Evolutionary conservation across 495 filamentous ascomycete species (phyloP).

Genomic region (Glonium stellatum): DNA sequence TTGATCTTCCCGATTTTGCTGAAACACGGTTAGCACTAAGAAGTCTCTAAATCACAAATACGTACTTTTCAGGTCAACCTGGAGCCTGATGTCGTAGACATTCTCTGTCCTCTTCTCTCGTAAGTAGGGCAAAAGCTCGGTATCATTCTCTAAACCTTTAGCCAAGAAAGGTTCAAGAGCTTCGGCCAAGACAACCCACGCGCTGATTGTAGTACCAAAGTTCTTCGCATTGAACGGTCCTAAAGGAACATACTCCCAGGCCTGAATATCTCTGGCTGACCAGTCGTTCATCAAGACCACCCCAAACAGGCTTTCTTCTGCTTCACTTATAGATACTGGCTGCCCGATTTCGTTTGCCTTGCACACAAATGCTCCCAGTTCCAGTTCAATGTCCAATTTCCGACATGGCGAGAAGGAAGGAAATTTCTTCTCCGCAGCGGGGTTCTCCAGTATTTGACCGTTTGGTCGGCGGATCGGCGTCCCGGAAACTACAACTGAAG

Average conservation of each 20-base stretch:
- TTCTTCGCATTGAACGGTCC: conserved; percentile 86
- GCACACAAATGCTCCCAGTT: conserved; percentile 77
- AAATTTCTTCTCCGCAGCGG: conserved; percentile 50
- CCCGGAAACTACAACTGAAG: conserved; percentile 39
- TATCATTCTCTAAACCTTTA: conserved; percentile 55
- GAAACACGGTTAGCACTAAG: not conserved
- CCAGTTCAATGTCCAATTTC: conserved; percentile 79
- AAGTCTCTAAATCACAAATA: conserved; percentile 4
- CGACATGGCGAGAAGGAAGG: conserved; percentile 58
- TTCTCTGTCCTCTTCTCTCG: conserved; percentile 55
- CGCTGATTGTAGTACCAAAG: conserved; percentile 80
- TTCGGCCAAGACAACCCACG: conserved; percentile 83
- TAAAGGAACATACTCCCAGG: conserved; percentile 67
- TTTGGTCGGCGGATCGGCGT: conserved; percentile 59
- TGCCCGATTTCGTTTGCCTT: conserved; percentile 59
- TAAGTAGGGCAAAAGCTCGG: conserved; percentile 61
- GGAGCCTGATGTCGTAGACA: conserved; percentile 67
- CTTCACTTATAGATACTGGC: conserved; percentile 48
- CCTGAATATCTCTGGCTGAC: conserved; percentile 85
- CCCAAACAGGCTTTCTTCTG: conserved; percentile 75
- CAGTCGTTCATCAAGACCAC: conserved; percentile 91
- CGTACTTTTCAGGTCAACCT: conserved; percentile 65
- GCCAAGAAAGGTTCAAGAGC: conserved; percentile 68
- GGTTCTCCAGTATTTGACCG: conserved; percentile 73
- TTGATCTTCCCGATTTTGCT: conserved; percentile 54